Conservation (phyloP, 192 early-diverging fungal genomes). For the Coemansia sp. region DNA sequence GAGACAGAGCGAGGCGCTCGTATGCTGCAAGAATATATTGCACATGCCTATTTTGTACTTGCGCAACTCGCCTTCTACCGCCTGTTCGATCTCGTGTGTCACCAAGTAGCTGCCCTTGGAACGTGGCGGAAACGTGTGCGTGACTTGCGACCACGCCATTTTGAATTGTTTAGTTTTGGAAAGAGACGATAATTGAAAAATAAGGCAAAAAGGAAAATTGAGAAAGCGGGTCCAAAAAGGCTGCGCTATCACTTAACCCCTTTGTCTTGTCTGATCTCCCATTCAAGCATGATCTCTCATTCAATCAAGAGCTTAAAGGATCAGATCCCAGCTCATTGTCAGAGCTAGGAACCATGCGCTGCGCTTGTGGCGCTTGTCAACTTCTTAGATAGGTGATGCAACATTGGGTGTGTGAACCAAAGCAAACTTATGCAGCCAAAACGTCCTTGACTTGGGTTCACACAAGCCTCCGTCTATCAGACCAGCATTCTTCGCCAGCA, state of each 20-base stretch:
- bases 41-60: conserved; percentile 77
- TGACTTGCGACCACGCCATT: conserved; percentile 67
- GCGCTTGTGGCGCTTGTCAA: conserved; percentile 14
- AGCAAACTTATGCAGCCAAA: background rate
- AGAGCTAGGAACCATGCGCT: background rate
- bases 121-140: conserved; percentile 61
- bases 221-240: background rate
- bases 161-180: background rate
- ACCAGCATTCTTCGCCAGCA: background rate
- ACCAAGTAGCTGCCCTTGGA: conserved; percentile 78
- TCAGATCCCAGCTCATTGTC: background rate
- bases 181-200: background rate
- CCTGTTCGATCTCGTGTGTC: conserved; percentile 63
- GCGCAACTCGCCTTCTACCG: conserved; percentile 59
- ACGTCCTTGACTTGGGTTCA: background rate
- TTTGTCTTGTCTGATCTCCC: background rate
- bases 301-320: background rate
- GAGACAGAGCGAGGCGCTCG: conserved; percentile 82
- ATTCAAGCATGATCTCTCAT: background rate
- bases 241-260: background rate
- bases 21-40: conserved; percentile 90
- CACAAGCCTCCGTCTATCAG: background rate
- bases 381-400: conserved; percentile 18
- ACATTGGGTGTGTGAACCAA: conserved; percentile 4
- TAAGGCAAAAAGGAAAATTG: background rate